Evolutionary conservation across 805 yeast species (phyloP).

Genomic region (Kodamaea nitidulidarum): DNA sequence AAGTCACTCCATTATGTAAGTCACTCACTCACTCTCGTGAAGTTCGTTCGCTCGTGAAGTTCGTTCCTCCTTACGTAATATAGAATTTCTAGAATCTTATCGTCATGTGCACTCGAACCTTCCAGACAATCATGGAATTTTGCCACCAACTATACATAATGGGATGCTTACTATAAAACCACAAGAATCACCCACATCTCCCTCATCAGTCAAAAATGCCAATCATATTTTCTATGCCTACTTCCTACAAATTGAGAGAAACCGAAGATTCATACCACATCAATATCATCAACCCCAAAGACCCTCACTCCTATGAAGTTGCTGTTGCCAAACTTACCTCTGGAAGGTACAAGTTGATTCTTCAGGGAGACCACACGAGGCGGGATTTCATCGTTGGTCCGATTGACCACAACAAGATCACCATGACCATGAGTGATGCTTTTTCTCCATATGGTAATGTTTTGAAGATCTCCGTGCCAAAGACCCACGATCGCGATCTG

Average conservation of each 20-base stretch:
- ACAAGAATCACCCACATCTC: not conserved
- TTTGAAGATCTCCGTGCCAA: slow-evolving; percentile 4
- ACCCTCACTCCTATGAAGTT: slow-evolving; percentile 10
- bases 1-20: no score
- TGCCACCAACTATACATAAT: not conserved
- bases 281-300: slow-evolving; percentile 2
- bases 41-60: not conserved
- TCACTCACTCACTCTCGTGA: no score
- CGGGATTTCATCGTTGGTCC: slow-evolving; percentile 1
- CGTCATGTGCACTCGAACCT: not conserved
- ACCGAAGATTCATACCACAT: slow-evolving; percentile 1
- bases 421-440: slow-evolving; percentile 3
- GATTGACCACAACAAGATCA: slow-evolving; percentile 2
- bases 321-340: slow-evolving; percentile 5
- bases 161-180: not conserved
- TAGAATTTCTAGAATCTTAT: not conserved
- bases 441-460: slow-evolving; percentile 1
- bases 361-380: slow-evolving; percentile 3
- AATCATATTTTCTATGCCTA: not conserved
- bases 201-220: not conserved
- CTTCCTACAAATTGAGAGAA: slow-evolving; percentile 3
- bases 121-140: slow-evolving; percentile 1
- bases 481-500: not conserved
- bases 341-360: slow-evolving; percentile 4
- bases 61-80: no score